phyloP scores from a whole-genome alignment of 2,329 filamentous ascomycete genomes.

The Hymenoscyphus fraxineus region DNA sequence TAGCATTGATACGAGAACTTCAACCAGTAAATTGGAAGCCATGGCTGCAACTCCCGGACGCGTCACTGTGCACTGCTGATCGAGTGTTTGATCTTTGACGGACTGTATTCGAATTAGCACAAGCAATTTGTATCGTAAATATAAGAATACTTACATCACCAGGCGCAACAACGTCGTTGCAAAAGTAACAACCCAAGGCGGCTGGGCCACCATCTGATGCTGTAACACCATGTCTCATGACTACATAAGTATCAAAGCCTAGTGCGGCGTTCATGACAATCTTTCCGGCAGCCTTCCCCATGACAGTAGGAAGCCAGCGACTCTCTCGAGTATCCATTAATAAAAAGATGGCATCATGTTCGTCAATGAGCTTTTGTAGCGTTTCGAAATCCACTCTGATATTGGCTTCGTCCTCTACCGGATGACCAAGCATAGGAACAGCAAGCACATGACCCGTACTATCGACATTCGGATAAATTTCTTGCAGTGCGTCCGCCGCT shows the following conservation, averaged over 20 bases:
- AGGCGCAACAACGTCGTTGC: slow-evolving; percentile 94
- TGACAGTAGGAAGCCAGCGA: slow-evolving; percentile 91
- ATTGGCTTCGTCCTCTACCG: slow-evolving; percentile 68
- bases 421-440: slow-evolving; percentile 94
- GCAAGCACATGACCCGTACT: slow-evolving; percentile 75
- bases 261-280: slow-evolving; percentile 96
- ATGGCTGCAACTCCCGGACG: slow-evolving; percentile 89
- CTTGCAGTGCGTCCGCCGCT: slow-evolving; percentile 73
- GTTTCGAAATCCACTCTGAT: slow-evolving; percentile 71
- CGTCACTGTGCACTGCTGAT: slow-evolving; percentile 97
- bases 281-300: slow-evolving; percentile 89
- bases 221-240: slow-evolving; percentile 87
- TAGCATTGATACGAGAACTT: slow-evolving; percentile 80
- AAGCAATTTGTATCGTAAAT: background rate
- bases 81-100: slow-evolving; percentile 88
- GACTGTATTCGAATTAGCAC: slow-evolving; percentile 54
- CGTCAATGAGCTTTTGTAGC: slow-evolving; percentile 69
- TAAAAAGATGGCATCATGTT: slow-evolving; percentile 91
- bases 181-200: slow-evolving; percentile 93
- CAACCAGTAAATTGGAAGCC: slow-evolving; percentile 85
- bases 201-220: slow-evolving; percentile 52
- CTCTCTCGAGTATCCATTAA: slow-evolving; percentile 96
- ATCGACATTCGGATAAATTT: slow-evolving; percentile 89
- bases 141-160: slow-evolving; percentile 67
- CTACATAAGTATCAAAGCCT: slow-evolving; percentile 94